Evolutionary conservation across 192 early-diverging fungal genomes (phyloP).

Genomic region (Gigaspora rosea): DNA sequence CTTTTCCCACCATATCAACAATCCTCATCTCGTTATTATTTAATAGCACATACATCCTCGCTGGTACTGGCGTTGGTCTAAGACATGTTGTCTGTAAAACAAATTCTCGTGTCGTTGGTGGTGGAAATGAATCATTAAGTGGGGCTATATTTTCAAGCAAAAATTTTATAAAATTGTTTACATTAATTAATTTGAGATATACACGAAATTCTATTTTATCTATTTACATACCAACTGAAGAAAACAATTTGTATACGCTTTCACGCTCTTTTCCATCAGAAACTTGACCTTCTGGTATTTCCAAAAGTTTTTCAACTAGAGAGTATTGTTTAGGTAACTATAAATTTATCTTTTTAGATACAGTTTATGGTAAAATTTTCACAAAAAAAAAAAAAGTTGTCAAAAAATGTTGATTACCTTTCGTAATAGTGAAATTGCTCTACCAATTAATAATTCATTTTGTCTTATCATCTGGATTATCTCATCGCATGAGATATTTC

Average conservation of each 20-base stretch:
- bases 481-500: slow-evolving; percentile 38
- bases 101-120: slow-evolving; percentile 60
- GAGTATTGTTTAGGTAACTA: slow-evolving; percentile 64
- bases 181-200: neutral
- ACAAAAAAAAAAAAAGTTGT: neutral
- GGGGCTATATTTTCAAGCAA: slow-evolving; percentile 29
- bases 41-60: slow-evolving; percentile 23
- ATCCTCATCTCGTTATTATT: slow-evolving; percentile 21
- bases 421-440: slow-evolving; percentile 54
- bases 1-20: slow-evolving; percentile 19
- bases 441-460: slow-evolving; percentile 51
- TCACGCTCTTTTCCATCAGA: slow-evolving; percentile 56
- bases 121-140: slow-evolving; percentile 48
- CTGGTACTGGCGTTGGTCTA: neutral
- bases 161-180: neutral
- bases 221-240: slow-evolving; percentile 46
- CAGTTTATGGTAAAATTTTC: neutral
- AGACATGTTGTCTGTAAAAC: slow-evolving; percentile 39
- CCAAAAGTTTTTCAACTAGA: slow-evolving; percentile 57
- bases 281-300: slow-evolving; percentile 41
- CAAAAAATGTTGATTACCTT: slow-evolving; percentile 45
- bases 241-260: slow-evolving; percentile 58
- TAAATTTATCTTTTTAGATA: slow-evolving; percentile 2
- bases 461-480: slow-evolving; percentile 43
- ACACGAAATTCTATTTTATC: neutral